A percentile compares a stretch with the other conserved stretches of the same genome.
Evolutionary conservation across 2,329 filamentous ascomycete species (phyloP).

Genomic region (Xylariaceae sp.): DNA sequence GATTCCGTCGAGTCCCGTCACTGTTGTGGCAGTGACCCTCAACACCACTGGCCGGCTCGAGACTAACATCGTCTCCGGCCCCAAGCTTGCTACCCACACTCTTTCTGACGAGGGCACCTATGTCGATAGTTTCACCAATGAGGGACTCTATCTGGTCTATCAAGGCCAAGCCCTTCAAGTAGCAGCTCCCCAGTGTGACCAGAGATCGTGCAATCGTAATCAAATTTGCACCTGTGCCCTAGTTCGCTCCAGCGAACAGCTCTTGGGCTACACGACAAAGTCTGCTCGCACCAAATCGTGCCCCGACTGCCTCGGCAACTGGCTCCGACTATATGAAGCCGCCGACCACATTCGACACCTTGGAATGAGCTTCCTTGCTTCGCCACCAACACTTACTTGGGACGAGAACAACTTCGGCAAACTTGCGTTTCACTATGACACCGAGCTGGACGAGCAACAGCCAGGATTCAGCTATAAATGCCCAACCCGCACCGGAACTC

Average conservation of each 20-base stretch:
- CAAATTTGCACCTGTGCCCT: constrained; percentile 14
- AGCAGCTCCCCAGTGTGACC: constrained; percentile 14
- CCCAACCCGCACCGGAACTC: not conserved
- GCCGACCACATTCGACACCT: constrained; percentile 4
- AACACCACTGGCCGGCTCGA: constrained; percentile 8
- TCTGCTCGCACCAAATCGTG: constrained; percentile 4
- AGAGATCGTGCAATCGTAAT: constrained; percentile 10
- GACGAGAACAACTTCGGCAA: constrained; percentile 1
- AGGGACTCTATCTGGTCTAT: constrained; percentile 6
- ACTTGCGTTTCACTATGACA: constrained; percentile 13
- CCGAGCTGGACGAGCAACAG: constrained; percentile 9
- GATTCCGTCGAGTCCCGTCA: constrained; percentile 3
- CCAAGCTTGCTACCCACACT: not conserved
- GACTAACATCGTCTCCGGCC: constrained; percentile 9
- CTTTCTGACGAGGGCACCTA: constrained; percentile 10
- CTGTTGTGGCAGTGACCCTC: constrained; percentile 11
- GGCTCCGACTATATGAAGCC: constrained; percentile 15
- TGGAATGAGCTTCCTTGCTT: constrained; percentile 11
- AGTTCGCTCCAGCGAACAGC: not conserved
- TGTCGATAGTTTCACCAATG: constrained; percentile 10
- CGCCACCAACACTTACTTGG: constrained; percentile 12
- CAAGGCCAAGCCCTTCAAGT: constrained; percentile 18
- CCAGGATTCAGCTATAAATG: not conserved
- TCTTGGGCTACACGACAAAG: not conserved
- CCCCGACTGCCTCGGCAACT: constrained; percentile 4